Evolutionary conservation across 495 filamentous ascomycete species (phyloP).

Genomic region (Penicillium mononematosum): DNA sequence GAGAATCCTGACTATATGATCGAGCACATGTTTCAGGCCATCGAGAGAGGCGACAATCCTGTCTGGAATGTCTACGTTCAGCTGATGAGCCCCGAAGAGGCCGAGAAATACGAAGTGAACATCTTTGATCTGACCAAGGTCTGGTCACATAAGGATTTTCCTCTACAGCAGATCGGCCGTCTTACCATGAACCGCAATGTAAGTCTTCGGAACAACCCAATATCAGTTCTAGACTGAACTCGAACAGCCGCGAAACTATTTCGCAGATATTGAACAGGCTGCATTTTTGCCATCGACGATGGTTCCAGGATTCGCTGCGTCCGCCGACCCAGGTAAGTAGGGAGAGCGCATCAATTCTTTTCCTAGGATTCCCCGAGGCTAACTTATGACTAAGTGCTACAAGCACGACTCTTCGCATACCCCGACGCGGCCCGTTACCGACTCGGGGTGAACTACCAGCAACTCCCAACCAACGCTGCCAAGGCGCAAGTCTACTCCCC

Average conservation of each 20-base stretch:
- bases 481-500: constrained; percentile 56
- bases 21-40: constrained; percentile 36
- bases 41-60: constrained; percentile 39
- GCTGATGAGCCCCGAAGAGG: constrained; percentile 43
- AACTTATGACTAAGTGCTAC: constrained; percentile 45
- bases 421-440: constrained; percentile 66
- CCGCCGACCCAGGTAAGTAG: constrained; percentile 43
- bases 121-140: constrained; percentile 48
- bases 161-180: constrained; percentile 36
- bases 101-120: constrained; percentile 34
- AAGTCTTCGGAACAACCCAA: not conserved
- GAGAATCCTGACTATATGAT: constrained; percentile 44
- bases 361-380: constrained; percentile 30
- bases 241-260: constrained; percentile 45
- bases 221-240: too few species aligned
- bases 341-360: not conserved
- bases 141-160: constrained; percentile 39
- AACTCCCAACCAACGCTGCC: constrained; percentile 39
- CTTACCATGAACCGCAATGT: constrained; percentile 39
- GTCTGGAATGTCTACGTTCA: constrained; percentile 49
- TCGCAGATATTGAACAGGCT: constrained; percentile 50
- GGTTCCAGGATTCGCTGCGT: constrained; percentile 46
- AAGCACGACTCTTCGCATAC: constrained; percentile 69
- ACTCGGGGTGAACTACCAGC: constrained; percentile 64
- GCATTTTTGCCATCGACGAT: constrained; percentile 52